Conservation (phyloP, 78 protist genomes). For the Protostelium mycophagum region DNA sequence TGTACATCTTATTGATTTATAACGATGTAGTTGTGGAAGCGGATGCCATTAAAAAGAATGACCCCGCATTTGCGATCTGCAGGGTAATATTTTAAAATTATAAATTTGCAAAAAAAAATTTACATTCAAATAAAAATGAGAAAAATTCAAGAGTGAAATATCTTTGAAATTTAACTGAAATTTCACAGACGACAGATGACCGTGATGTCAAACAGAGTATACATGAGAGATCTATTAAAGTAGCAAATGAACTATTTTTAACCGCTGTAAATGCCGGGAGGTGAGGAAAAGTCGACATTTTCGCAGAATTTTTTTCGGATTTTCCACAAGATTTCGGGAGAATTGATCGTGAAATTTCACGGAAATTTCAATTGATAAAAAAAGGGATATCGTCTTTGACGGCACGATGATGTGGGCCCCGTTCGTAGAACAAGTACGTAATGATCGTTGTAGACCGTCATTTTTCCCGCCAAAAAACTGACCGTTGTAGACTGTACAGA, state of each 20-base stretch:
- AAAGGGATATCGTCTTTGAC: background rate
- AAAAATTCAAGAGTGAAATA: too few relatives aligned
- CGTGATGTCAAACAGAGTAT: background rate
- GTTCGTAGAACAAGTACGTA: background rate
- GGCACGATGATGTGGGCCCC: background rate
- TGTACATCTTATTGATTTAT: too few relatives aligned
- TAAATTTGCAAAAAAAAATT: background rate
- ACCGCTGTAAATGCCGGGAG: too few relatives aligned
- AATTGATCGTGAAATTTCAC: too few relatives aligned
- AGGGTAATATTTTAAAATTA: background rate
- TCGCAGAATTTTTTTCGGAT: too few relatives aligned
- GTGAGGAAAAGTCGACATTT: too few relatives aligned
- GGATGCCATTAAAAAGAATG: background rate
- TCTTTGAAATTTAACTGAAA: too few relatives aligned
- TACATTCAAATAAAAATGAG: too few relatives aligned
- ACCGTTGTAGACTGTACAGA: background rate
- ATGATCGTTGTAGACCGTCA: background rate
- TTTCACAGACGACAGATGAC: background rate
- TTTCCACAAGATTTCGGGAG: too few relatives aligned
- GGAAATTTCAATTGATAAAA: too few relatives aligned
- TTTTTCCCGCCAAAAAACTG: background rate
- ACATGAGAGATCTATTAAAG: background rate
- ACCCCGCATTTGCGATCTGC: background rate
- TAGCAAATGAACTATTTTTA: background rate
- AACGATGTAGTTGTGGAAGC: background rate